A percentile compares a stretch with the other conserved stretches of the same genome.
Evolutionary conservation across 225 moss, liverwort and hornwort species (phyloP).

Genomic region (Physcomitrium patens): DNA sequence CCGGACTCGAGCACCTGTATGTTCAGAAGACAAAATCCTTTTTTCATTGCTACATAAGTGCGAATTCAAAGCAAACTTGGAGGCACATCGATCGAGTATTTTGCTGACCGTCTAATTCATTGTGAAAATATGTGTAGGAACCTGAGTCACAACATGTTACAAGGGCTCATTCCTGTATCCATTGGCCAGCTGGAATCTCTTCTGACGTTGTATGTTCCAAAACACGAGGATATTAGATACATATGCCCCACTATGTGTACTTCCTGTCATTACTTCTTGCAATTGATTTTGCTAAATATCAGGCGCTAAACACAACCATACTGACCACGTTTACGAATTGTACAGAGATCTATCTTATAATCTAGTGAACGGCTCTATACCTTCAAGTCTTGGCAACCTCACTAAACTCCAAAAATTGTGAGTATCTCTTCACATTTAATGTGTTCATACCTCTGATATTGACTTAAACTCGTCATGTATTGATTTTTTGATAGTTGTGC

Average conservation of each 20-base stretch:
- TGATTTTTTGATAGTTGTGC: constrained; percentile 7
- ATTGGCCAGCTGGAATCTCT: constrained; percentile 53
- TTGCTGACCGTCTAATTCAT: neutral
- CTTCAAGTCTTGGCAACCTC: constrained; percentile 62
- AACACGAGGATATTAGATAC: neutral
- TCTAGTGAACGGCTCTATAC: constrained; percentile 61
- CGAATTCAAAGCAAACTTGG: neutral
- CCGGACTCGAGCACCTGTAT: constrained; percentile 60
- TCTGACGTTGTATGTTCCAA: constrained; percentile 49
- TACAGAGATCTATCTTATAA: constrained; percentile 67
- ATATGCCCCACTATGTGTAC: neutral
- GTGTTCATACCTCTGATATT: neutral
- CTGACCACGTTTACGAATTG: constrained; percentile 8
- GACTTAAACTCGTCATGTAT: neutral
- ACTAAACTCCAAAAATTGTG: constrained; percentile 58
- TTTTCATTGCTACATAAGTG: neutral
- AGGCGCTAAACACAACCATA: neutral
- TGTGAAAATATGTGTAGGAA: constrained; percentile 46
- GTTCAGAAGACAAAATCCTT: constrained; percentile 11
- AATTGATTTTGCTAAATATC: neutral
- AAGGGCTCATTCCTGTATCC: constrained; percentile 58
- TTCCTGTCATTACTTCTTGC: neutral
- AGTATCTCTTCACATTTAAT: constrained; percentile 15
- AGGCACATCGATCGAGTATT: neutral
- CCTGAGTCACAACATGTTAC: constrained; percentile 62